These are phyloP conservation scores for Fermentozyma sake DNA, from an alignment of 1,139 yeast species.

Conservation along the genomic window DNA sequence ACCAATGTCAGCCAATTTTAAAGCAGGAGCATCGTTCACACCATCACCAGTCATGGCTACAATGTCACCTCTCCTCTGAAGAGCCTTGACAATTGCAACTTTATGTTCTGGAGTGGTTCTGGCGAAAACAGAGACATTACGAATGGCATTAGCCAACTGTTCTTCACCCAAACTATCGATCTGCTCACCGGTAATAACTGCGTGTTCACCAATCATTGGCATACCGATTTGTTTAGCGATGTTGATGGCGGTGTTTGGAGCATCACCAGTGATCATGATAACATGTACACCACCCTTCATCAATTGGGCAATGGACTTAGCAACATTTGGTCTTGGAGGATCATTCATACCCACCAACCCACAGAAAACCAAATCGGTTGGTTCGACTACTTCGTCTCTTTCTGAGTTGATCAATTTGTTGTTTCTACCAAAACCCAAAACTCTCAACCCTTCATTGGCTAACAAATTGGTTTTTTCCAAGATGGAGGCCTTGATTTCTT, in stretches of 20 bases:
- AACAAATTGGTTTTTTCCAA: conserved; percentile 54
- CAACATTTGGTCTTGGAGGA: conserved; percentile 89
- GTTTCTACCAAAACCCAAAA: conserved; percentile 71
- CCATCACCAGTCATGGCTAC: conserved; percentile 99
- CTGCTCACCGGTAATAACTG: conserved; percentile 80
- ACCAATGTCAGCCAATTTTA: conserved; percentile 94
- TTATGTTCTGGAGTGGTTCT: conserved; percentile 97
- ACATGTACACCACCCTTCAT: conserved; percentile 93
- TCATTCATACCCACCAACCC: conserved; percentile 94
- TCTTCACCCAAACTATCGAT: conserved; percentile 68
- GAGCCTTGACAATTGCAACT: conserved; percentile 83
- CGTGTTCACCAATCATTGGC: conserved; percentile 62
- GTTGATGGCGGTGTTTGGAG: conserved; percentile 86
- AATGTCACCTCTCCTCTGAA: conserved; percentile 88
- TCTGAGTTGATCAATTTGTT: conserved; percentile 27
- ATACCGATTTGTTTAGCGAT: conserved; percentile 92
- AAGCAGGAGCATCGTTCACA: conserved; percentile 98
- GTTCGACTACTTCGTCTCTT: conserved; percentile 29
- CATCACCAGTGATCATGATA: conserved; percentile 96
- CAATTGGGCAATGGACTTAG: conserved; percentile 63
- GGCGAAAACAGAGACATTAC: conserved; percentile 86
- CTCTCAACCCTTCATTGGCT: conserved; percentile 84
- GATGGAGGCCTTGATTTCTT: conserved; percentile 42
- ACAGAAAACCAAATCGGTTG: conserved; percentile 62
- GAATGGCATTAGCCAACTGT: conserved; percentile 67